Conservation (phyloP, 176 grass and related monocot species). For the Dactylis glomerata region DNA sequence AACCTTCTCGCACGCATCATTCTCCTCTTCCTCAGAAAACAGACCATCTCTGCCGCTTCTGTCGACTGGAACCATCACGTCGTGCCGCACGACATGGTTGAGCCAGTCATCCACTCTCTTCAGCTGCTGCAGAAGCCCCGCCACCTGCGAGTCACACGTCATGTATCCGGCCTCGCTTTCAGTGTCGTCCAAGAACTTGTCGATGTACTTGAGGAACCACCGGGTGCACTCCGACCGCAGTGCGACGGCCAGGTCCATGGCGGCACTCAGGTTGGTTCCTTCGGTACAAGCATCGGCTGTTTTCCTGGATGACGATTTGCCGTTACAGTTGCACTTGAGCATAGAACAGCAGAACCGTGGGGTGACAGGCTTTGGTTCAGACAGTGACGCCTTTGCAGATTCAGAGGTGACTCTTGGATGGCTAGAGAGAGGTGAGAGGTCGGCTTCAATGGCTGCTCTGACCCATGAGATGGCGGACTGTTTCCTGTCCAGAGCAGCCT, state of each 20-base stretch:
- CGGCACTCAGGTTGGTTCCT: slow-evolving; percentile 28
- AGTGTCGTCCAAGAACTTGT: slow-evolving; percentile 73
- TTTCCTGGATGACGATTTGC: slow-evolving; percentile 28
- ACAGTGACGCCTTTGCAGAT: not conserved
- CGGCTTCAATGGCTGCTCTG: slow-evolving; percentile 63
- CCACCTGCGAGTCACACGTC: slow-evolving; percentile 44
- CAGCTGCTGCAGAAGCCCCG: slow-evolving; percentile 64
- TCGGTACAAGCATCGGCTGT: slow-evolving; percentile 27
- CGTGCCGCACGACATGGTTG: slow-evolving; percentile 49
- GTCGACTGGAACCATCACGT: slow-evolving; percentile 26
- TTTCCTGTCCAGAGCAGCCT: slow-evolving; percentile 62
- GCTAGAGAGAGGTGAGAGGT: slow-evolving; percentile 48
- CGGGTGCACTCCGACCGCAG: slow-evolving; percentile 51
- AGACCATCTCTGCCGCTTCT: slow-evolving; percentile 41
- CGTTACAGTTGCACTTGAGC: slow-evolving; percentile 42
- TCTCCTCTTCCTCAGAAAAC: slow-evolving; percentile 67
- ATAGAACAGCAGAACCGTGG: slow-evolving; percentile 46
- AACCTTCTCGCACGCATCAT: slow-evolving; percentile 64
- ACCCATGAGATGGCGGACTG: slow-evolving; percentile 69
- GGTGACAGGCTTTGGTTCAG: slow-evolving; percentile 27
- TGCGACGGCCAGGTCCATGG: slow-evolving; percentile 35
- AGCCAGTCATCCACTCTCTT: slow-evolving; percentile 92
- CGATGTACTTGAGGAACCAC: slow-evolving; percentile 84
- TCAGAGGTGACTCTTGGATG: slow-evolving; percentile 34
- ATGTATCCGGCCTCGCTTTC: slow-evolving; percentile 13